Evolutionary conservation across 257 asterid genomes (phyloP), one percentile per base, ranked within the genome.

Genomic region (Buddleja alternifolia): DNA sequence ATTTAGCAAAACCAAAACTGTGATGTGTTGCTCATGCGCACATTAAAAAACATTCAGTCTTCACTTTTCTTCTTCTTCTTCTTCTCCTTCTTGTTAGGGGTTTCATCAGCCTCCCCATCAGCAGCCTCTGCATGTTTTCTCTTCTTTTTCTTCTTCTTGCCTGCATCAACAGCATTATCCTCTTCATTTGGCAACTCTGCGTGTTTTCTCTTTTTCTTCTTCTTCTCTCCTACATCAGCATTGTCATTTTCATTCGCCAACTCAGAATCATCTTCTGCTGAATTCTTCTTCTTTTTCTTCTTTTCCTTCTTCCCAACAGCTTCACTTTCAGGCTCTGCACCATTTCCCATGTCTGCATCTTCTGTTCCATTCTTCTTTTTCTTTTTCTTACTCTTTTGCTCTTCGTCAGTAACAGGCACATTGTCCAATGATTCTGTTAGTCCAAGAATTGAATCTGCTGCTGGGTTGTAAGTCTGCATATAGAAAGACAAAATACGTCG

Each of bases 381-480:
- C 65, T 64, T 69, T n/a, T 80, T 78, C 77, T 75, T 84, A 46
- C 79, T 71, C 65, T 81, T 82, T 73, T 67, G 74, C 76, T 75
- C 86, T 44, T 20, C 79, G 34, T 41, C 86, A 15, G 50, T 67
- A 8, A 39, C 73, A 10, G 75, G 80, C 39, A 45, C 70, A 74
- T 77, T 67, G 40, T 81, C 61, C n/a, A 71, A 67, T 24, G 82
- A 62, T 67, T 74, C 83, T n/a, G 82, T 65, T 1, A 63, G 85
- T 29, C 85, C 82, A 44, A 86, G 81, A 50, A 84, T 40, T 19
- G 95, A 77, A 69, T 88, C 97, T 0, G 95, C 87, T n/a, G 95
- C 77, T 41, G 96, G 88, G 69, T 90, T 90, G 87, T 86, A 90
- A 0, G 77, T 78, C 95, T 88, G 84, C 75, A 71, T 7, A 77